Evolutionary conservation across 768 basidiomycete genomes (phyloP).

Genomic region (Clavaria fumosa): DNA sequence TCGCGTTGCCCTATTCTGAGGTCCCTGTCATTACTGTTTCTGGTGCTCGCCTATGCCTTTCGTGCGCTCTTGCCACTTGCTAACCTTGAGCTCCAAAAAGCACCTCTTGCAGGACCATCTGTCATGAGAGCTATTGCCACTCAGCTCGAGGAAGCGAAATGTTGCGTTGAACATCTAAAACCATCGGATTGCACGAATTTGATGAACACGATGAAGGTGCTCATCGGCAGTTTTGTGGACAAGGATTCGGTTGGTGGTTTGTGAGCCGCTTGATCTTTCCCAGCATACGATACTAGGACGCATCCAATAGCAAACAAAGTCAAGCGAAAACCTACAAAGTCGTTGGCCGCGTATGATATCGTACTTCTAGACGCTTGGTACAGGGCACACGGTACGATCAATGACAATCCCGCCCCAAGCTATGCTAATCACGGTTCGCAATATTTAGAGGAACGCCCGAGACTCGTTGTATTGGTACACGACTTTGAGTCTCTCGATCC

Average conservation of each 20-base stretch:
- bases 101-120: slow-evolving; percentile 28
- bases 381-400: slow-evolving; percentile 22
- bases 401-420: neutral
- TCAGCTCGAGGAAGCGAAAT: slow-evolving; percentile 18
- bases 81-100: slow-evolving; percentile 13
- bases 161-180: slow-evolving; percentile 32
- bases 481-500: slow-evolving; percentile 65
- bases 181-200: slow-evolving; percentile 43
- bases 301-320: slow-evolving; percentile 15
- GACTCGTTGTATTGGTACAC: slow-evolving; percentile 47
- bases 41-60: slow-evolving; percentile 19
- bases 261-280: neutral
- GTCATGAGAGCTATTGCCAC: slow-evolving; percentile 31
- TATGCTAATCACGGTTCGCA: neutral
- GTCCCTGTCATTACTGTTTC: slow-evolving; percentile 43
- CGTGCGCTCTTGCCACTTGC: neutral
- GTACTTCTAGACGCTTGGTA: slow-evolving; percentile 47
- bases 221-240: slow-evolving; percentile 39
- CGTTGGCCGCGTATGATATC: slow-evolving; percentile 50
- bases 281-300: neutral
- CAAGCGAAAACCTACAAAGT: slow-evolving; percentile 32
- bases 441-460: slow-evolving; percentile 13
- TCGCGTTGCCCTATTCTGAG: slow-evolving; percentile 44
- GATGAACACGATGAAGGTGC: slow-evolving; percentile 33
- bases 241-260: slow-evolving; percentile 16